Evolutionary conservation across 1,284 basidiomycete species (phyloP).

Genomic region (Sphaerobolus stellatus): DNA sequence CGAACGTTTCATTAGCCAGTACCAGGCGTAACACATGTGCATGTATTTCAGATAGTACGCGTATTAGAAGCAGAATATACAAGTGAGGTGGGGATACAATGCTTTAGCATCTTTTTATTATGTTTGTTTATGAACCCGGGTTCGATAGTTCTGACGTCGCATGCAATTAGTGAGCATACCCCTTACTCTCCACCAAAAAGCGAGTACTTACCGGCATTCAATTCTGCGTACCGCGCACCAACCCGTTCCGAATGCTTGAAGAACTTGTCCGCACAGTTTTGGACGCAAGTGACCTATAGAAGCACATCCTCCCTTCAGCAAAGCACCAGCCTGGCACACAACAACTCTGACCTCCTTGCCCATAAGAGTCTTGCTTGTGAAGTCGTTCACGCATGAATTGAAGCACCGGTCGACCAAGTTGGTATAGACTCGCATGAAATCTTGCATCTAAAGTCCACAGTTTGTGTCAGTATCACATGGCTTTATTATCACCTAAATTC

Average conservation of each 20-base stretch:
- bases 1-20: too few species aligned
- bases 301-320: not conserved
- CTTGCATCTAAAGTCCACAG: slow-evolving; percentile 79
- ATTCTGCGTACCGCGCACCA: slow-evolving; percentile 87
- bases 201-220: slow-evolving; percentile 75
- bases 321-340: not conserved
- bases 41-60: too few species aligned
- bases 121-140: too few species aligned
- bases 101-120: too few species aligned
- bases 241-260: slow-evolving; percentile 96
- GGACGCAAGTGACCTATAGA: slow-evolving; percentile 49
- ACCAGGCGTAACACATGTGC: too few species aligned
- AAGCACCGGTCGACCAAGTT: slow-evolving; percentile 96
- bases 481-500: not conserved
- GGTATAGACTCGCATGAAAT: slow-evolving; percentile 96
- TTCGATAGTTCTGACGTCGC: too few species aligned
- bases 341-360: slow-evolving; percentile 78
- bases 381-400: slow-evolving; percentile 93
- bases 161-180: too few species aligned
- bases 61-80: too few species aligned
- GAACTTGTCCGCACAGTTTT: slow-evolving; percentile 86
- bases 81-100: too few species aligned
- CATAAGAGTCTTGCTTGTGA: slow-evolving; percentile 91
- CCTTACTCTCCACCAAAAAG: too few species aligned
- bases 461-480: slow-evolving; percentile 10